Evolutionary conservation across 2,329 filamentous ascomycete species (phyloP).

Genomic region (Aspergillus ustus): DNA sequence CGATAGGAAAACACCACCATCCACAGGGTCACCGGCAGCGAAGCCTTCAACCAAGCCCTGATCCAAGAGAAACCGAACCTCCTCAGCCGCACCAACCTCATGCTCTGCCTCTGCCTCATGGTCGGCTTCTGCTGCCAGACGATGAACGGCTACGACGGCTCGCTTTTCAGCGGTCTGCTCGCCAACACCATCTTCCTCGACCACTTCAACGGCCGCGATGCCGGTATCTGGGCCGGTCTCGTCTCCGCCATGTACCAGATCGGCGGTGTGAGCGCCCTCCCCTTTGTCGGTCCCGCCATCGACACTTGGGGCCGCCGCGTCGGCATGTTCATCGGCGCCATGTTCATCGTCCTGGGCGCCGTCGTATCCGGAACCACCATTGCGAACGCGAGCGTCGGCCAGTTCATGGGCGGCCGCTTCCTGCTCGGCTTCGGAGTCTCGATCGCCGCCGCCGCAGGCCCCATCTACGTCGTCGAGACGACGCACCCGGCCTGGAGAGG

Average conservation of each 20-base stretch:
- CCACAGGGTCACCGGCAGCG: not conserved
- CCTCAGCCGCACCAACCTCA: not conserved
- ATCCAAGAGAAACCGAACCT: not conserved
- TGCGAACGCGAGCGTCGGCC: conserved; percentile 41
- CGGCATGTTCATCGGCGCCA: not conserved
- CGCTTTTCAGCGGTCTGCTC: conserved; percentile 58
- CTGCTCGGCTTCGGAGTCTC: conserved; percentile 49
- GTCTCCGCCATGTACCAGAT: conserved; percentile 56
- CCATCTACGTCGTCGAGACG: not conserved
- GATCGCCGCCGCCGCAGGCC: not conserved
- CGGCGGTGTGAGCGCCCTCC: conserved; percentile 50
- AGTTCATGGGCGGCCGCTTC: conserved; percentile 62
- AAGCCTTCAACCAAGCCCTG: not conserved
- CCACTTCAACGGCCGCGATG: conserved; percentile 47
- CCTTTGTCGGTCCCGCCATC: conserved; percentile 55
- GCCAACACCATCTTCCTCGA: conserved; percentile 53
- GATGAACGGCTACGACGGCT: conserved; percentile 49
- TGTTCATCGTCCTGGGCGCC: not conserved
- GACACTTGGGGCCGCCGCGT: conserved; percentile 24
- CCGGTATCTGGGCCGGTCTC: conserved; percentile 51
- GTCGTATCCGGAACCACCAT: conserved; percentile 30
- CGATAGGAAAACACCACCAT: not conserved
- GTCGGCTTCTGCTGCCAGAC: not conserved
- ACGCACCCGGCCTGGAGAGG: conserved; percentile 67
- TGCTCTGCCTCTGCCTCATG: not conserved